Conservation (phyloP, 2,329 filamentous ascomycete genomes). For the Ambrosiella xylebori region DNA sequence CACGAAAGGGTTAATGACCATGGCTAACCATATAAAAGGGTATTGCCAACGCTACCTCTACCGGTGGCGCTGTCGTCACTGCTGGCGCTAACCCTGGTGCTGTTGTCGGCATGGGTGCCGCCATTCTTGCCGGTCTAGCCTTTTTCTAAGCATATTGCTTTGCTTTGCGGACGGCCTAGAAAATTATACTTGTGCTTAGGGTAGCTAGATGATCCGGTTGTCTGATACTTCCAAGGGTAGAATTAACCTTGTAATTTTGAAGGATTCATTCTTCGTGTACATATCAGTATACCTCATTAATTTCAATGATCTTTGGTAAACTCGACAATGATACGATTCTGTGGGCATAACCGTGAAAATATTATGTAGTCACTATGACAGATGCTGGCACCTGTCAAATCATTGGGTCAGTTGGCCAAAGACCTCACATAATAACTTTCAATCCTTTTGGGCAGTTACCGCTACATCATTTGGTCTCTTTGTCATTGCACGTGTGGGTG, state of each 20-base stretch:
- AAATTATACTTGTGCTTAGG: not conserved
- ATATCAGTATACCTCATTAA: too few species aligned
- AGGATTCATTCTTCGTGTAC: too few species aligned
- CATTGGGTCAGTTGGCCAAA: not conserved
- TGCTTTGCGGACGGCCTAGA: not conserved
- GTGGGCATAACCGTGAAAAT: not conserved
- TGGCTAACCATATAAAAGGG: slow-evolving; percentile 1
- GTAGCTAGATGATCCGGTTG: not conserved
- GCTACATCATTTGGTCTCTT: not conserved
- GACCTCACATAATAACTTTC: too few species aligned
- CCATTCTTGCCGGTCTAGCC: slow-evolving; percentile 6
- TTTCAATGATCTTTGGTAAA: too few species aligned
- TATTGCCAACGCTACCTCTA: not conserved
- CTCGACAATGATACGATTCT: too few species aligned
- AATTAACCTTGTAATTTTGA: too few species aligned
- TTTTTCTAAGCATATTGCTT: not conserved
- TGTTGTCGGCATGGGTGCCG: slow-evolving; percentile 5
- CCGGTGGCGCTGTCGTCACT: slow-evolving; percentile 6
- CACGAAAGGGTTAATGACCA: not conserved
- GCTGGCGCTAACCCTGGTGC: slow-evolving; percentile 4
- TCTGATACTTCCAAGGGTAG: too few species aligned
- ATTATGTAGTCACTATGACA: not conserved
- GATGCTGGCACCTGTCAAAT: not conserved
- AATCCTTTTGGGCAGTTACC: too few species aligned
- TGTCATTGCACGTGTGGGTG: not conserved